These are phyloP conservation scores for Halophytophthora batemanensis DNA, from an alignment of 352 stramenopile genomes.

Conservation along the genomic window DNA sequence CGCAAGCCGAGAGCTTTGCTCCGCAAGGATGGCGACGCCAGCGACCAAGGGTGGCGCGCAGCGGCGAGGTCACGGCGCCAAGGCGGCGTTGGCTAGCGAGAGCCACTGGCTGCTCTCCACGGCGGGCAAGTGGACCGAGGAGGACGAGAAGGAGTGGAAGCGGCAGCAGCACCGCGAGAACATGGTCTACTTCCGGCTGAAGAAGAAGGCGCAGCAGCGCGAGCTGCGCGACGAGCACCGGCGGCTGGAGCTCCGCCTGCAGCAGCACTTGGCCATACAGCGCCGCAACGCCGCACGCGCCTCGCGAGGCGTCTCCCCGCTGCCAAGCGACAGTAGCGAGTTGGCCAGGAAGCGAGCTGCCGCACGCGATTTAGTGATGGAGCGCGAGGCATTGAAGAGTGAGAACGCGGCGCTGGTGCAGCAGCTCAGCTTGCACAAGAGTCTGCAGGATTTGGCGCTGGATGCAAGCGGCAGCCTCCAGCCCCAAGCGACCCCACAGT, in stretches of 20 bases:
- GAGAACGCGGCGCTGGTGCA: conserved; percentile 37
- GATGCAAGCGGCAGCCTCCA: conserved; percentile 10
- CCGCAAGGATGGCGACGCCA: conserved; percentile 2
- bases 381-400: conserved; percentile 32
- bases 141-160: conserved; percentile 51
- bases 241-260: conserved; percentile 30
- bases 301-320: conserved; percentile 1
- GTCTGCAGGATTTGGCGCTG: conserved; percentile 11
- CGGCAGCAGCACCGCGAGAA: conserved; percentile 47
- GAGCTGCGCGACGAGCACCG: conserved; percentile 35
- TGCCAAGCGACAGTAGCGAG: neutral
- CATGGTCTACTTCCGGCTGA: conserved; percentile 48
- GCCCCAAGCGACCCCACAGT: conserved; percentile 9
- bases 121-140: conserved; percentile 39
- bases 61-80: neutral
- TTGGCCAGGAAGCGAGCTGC: conserved; percentile 13
- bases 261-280: conserved; percentile 37
- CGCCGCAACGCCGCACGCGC: conserved; percentile 21
- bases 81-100: conserved; percentile 24
- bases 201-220: conserved; percentile 47
- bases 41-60: conserved; percentile 4
- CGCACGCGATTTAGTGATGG: conserved; percentile 27
- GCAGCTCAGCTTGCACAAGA: conserved; percentile 23
- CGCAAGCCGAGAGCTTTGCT: too few species aligned
- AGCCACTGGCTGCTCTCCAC: conserved; percentile 45